Conservation (phyloP, 2,329 filamentous ascomycete species). For the Colletotrichum sp. region DNA sequence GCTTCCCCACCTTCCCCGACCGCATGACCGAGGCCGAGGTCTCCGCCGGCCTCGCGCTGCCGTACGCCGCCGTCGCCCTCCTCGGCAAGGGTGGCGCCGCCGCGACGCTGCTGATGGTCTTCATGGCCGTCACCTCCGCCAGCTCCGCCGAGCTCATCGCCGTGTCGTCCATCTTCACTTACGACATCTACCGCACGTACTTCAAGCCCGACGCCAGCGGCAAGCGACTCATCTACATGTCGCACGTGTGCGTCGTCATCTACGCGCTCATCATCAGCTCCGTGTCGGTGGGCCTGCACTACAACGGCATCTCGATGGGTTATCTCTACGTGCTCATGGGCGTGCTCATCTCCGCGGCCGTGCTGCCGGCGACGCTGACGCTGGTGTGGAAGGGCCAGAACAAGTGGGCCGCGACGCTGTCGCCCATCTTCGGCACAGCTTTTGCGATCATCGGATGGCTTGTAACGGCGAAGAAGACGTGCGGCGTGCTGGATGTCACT, state of each 20-base stretch:
- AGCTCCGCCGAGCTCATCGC: constrained; percentile 82
- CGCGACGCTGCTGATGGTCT: constrained; percentile 75
- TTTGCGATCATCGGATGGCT: constrained; percentile 77
- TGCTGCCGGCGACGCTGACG: constrained; percentile 81
- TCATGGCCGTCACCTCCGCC: constrained; percentile 84
- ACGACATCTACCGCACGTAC: constrained; percentile 88
- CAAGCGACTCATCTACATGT: constrained; percentile 79
- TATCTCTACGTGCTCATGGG: constrained; percentile 93
- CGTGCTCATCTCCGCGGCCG: constrained; percentile 84
- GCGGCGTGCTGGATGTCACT: constrained; percentile 70
- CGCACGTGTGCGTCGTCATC: constrained; percentile 70
- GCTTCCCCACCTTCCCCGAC: constrained; percentile 70
- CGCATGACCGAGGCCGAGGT: constrained; percentile 75
- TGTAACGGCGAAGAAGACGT: constrained; percentile 73
- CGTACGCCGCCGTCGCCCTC: constrained; percentile 78
- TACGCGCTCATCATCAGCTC: constrained; percentile 81
- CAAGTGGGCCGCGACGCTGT: constrained; percentile 70
- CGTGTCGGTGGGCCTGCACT: constrained; percentile 77
- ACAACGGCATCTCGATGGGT: constrained; percentile 83
- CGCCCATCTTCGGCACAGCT: constrained; percentile 69
- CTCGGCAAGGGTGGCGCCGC: constrained; percentile 78
- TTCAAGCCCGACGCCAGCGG: constrained; percentile 80
- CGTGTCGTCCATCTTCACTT: constrained; percentile 84
- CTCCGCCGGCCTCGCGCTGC: constrained; percentile 76
- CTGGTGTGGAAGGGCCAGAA: constrained; percentile 84